Conservation (phyloP, 208 protist species). For the Jaenimonas drosophilae region DNA sequence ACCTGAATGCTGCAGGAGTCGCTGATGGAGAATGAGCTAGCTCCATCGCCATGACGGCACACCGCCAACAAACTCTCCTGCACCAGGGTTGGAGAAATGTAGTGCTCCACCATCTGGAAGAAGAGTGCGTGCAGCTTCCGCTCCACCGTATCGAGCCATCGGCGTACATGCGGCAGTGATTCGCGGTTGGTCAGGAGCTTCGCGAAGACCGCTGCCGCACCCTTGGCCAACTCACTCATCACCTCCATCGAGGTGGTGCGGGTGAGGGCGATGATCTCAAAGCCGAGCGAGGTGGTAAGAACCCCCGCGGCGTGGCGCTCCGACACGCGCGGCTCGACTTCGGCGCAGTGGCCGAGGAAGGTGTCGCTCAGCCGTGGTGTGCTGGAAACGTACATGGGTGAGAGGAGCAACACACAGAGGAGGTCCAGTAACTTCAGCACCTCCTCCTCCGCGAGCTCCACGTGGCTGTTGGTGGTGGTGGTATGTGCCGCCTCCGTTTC, state of each 20-base stretch:
- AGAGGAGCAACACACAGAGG: slow-evolving; percentile 51
- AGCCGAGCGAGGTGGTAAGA: slow-evolving; percentile 8
- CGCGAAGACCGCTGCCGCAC: slow-evolving; percentile 63
- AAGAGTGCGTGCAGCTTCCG: slow-evolving; percentile 55
- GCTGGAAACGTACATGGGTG: slow-evolving; percentile 21
- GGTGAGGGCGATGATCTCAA: slow-evolving; percentile 57
- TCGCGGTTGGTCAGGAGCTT: slow-evolving; percentile 46
- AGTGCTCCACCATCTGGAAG: slow-evolving; percentile 45
- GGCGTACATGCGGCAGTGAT: slow-evolving; percentile 50
- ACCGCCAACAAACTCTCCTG: slow-evolving; percentile 64
- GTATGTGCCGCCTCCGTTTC: slow-evolving; percentile 5
- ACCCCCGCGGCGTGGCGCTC: neutral
- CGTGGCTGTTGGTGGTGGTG: neutral
- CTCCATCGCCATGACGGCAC: slow-evolving; percentile 53
- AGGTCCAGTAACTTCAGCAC: slow-evolving; percentile 69
- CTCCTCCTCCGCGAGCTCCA: slow-evolving; percentile 8
- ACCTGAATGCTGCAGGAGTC: slow-evolving; percentile 62
- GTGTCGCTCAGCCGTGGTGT: slow-evolving; percentile 48
- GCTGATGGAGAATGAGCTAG: slow-evolving; percentile 44
- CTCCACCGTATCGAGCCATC: slow-evolving; percentile 79
- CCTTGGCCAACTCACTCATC: slow-evolving; percentile 66
- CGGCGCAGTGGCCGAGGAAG: slow-evolving; percentile 45
- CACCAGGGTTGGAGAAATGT: slow-evolving; percentile 65
- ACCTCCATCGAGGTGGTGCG: slow-evolving; percentile 19
- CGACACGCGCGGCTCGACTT: neutral